phyloP scores from a whole-genome alignment of 1,139 yeast genomes.

The Debaryomycetaceae sp. region DNA sequence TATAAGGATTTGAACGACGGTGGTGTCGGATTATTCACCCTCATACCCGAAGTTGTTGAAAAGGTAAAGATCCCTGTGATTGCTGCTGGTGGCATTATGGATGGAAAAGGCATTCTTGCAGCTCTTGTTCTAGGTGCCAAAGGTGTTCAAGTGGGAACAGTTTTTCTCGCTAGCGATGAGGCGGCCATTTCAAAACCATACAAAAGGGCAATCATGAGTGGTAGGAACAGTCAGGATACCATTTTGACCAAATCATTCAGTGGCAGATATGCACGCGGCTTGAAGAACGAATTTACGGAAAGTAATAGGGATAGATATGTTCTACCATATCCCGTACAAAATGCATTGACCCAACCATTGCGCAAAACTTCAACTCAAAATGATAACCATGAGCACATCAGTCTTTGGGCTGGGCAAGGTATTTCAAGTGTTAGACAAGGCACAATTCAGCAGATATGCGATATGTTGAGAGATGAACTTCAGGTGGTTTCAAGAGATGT shows the following conservation, averaged over 20 bases:
- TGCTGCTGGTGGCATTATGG: constrained; percentile 48
- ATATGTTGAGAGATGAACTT: background rate
- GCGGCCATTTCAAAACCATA: background rate
- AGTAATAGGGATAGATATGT: background rate
- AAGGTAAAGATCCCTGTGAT: constrained; percentile 26
- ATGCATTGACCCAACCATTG: constrained; percentile 4
- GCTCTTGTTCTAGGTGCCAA: constrained; percentile 37
- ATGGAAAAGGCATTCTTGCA: constrained; percentile 18
- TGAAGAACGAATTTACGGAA: constrained; percentile 3
- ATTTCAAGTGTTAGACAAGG: background rate
- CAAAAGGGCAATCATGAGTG: constrained; percentile 1
- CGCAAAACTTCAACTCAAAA: constrained; percentile 2
- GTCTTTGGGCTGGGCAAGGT: constrained; percentile 3
- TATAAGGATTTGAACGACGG: constrained; percentile 30
- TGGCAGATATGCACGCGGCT: constrained; percentile 2
- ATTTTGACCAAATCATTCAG: constrained; percentile 2
- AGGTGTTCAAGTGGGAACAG: constrained; percentile 47
- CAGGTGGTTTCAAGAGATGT: too few species aligned
- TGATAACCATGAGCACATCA: constrained; percentile 1
- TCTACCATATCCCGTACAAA: constrained; percentile 3
- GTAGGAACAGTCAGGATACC: constrained; percentile 1
- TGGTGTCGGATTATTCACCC: constrained; percentile 29
- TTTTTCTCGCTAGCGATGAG: constrained; percentile 21
- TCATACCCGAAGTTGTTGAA: constrained; percentile 23
- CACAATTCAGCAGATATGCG: background rate